Percentiles rank a stretch among this genome's conserved stretches.
phyloP scores from a whole-genome alignment of 805 yeast genomes.

The Komagataella mondaviorum region DNA sequence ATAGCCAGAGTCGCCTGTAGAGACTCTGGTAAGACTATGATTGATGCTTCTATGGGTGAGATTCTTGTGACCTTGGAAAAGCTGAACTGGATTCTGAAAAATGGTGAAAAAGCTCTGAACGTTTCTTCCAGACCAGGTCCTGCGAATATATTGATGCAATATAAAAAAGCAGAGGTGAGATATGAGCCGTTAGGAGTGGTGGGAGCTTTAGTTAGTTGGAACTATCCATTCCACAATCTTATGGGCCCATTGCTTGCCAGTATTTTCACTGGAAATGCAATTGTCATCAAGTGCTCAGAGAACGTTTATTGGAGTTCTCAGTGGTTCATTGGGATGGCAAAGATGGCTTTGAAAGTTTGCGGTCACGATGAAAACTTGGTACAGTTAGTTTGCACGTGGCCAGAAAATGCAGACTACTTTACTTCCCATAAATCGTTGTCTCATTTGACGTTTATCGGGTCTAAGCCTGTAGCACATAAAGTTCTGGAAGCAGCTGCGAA shows the following conservation, averaged over 20 bases:
- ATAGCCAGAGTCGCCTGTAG: constrained; percentile 90
- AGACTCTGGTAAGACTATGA: constrained; percentile 91
- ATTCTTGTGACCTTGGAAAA: constrained; percentile 92
- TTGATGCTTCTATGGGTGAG: constrained; percentile 95
- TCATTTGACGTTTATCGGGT: constrained; percentile 92
- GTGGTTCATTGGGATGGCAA: constrained; percentile 62
- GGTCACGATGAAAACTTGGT: constrained; percentile 73
- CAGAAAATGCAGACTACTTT: constrained; percentile 76
- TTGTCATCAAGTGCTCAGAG: constrained; percentile 89
- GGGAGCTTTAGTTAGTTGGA: constrained; percentile 91
- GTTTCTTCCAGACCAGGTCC: constrained; percentile 81
- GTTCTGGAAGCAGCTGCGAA: constrained; percentile 76
- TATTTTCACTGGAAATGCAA: constrained; percentile 82
- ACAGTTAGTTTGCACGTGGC: constrained; percentile 81
- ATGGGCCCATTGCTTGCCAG: constrained; percentile 89
- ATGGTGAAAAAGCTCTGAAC: constrained; percentile 64
- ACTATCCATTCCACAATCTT: constrained; percentile 90
- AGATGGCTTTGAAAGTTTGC: constrained; percentile 57
- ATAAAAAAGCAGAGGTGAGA: constrained; percentile 86
- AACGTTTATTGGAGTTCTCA: constrained; percentile 91
- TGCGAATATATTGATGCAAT: constrained; percentile 68
- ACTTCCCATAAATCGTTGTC: constrained; percentile 71
- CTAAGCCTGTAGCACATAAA: constrained; percentile 86
- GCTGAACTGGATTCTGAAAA: constrained; percentile 73
- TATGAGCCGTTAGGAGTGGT: constrained; percentile 90